Percentiles rank a stretch among this genome's conserved stretches.
phyloP scores from a whole-genome alignment of 306 rosid species.

The Prunus mume region DNA sequence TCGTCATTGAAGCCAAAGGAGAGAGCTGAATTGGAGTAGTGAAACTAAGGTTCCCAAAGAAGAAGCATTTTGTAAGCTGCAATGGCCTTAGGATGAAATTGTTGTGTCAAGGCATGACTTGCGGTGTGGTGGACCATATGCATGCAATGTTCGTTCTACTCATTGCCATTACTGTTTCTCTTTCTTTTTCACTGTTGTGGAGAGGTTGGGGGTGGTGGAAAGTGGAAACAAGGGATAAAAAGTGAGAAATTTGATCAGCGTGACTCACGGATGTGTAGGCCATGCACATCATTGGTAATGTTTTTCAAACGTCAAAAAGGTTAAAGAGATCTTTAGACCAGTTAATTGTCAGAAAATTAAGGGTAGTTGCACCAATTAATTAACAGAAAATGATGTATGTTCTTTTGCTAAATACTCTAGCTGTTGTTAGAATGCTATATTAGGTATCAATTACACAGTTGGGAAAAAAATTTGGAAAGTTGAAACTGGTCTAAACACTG shows the following conservation, averaged over 20 bases:
- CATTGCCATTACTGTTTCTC: constrained; percentile 15
- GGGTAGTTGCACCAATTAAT: neutral
- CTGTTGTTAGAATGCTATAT: no score
- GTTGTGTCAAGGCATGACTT: constrained; percentile 64
- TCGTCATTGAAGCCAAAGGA: constrained; percentile 43
- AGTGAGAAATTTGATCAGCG: constrained; percentile 10
- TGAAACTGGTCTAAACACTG: no score
- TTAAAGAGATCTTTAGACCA: neutral
- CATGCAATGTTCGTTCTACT: constrained; percentile 21
- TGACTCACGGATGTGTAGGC: constrained; percentile 28
- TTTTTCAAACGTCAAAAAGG: constrained; percentile 25
- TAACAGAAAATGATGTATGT: no score
- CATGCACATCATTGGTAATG: constrained; percentile 10
- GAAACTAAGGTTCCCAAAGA: constrained; percentile 27
- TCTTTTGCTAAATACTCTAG: no score
- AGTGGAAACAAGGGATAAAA: neutral
- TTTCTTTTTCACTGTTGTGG: neutral
- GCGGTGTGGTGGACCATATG: constrained; percentile 57
- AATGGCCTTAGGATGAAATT: constrained; percentile 29
- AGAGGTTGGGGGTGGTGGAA: neutral
- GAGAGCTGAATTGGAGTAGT: constrained; percentile 11
- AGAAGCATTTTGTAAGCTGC: constrained; percentile 29
- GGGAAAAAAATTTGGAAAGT: no score
- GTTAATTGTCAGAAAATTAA: neutral
- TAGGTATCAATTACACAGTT: no score